Evolutionary conservation across 225 moss, liverwort and hornwort species (phyloP).

Genomic region (Physcomitrellopsis africana): DNA sequence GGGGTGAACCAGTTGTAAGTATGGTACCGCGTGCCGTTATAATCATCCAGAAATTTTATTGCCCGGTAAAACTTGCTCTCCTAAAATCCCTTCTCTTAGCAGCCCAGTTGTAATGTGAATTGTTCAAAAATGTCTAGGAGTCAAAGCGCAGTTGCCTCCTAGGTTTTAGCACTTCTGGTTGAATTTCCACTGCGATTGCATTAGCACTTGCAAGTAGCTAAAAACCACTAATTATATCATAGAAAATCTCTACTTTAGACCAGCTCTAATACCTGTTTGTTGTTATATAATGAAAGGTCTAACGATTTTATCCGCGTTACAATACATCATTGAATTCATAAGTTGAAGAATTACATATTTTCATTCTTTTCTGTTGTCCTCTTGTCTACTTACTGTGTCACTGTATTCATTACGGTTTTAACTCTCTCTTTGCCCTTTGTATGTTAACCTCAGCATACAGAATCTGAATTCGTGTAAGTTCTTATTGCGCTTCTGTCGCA

Average conservation of each 20-base stretch:
- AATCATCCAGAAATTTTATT: slow-evolving; percentile 82
- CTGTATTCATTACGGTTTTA: neutral
- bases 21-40: slow-evolving; percentile 78
- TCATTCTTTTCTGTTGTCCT: neutral
- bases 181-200: neutral
- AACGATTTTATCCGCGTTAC: no score
- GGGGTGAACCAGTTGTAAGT: slow-evolving; percentile 77
- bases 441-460: neutral
- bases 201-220: neutral
- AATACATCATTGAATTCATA: neutral
- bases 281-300: neutral
- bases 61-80: slow-evolving; percentile 33
- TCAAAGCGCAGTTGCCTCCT: neutral
- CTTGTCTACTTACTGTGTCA: neutral
- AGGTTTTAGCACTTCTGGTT: neutral
- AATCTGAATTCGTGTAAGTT: neutral
- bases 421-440: neutral
- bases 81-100: neutral
- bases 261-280: neutral
- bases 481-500: neutral
- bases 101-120: accelerated
- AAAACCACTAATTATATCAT: no score
- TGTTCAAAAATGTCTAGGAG: neutral
- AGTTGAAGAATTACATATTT: neutral
- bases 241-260: accelerated